Percentiles rank a stretch among this genome's conserved stretches.
These are phyloP conservation scores for Ceratobasidium sp. DNA, from an alignment of 1,284 basidiomycete species.

Conservation along the genomic window DNA sequence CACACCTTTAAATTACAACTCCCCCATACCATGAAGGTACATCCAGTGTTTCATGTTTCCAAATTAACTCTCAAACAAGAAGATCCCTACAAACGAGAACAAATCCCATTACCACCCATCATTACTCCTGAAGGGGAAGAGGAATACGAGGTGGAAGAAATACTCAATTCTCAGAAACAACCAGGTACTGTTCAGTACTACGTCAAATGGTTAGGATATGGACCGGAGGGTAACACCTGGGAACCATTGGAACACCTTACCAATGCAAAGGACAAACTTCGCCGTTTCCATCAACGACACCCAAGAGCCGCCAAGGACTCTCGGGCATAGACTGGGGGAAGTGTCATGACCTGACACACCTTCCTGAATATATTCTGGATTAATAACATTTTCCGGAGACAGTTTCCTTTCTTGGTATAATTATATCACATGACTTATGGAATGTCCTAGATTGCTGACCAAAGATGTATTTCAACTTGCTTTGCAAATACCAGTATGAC, in stretches of 20 bases:
- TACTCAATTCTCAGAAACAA: slow-evolving; percentile 41
- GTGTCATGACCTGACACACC: too few relatives aligned
- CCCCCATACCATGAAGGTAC: slow-evolving; percentile 52
- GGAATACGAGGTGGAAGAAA: slow-evolving; percentile 44
- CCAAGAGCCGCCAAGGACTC: not conserved
- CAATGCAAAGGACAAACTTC: slow-evolving; percentile 15
- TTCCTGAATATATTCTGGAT: too few relatives aligned
- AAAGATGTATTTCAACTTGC: too few relatives aligned
- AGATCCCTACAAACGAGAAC: slow-evolving; percentile 20
- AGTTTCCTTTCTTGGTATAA: too few relatives aligned
- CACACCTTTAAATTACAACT: slow-evolving; percentile 53
- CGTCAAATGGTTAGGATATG: slow-evolving; percentile 17
- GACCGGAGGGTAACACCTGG: not conserved
- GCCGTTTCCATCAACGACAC: not conserved
- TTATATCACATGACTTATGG: too few relatives aligned
- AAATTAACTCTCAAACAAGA: slow-evolving; percentile 45
- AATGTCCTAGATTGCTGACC: too few relatives aligned
- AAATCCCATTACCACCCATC: too few relatives aligned
- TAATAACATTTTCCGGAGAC: too few relatives aligned
- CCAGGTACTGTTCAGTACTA: too few relatives aligned
- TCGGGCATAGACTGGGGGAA: too few relatives aligned
- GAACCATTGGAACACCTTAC: not conserved
- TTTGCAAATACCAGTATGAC: too few relatives aligned
- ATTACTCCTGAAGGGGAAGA: slow-evolving; percentile 38
- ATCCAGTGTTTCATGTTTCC: slow-evolving; percentile 55